A percentile compares a stretch with the other conserved stretches of the same genome.
Evolutionary conservation across 129 eudicot species (phyloP).

Genomic region (Centella asiatica): DNA sequence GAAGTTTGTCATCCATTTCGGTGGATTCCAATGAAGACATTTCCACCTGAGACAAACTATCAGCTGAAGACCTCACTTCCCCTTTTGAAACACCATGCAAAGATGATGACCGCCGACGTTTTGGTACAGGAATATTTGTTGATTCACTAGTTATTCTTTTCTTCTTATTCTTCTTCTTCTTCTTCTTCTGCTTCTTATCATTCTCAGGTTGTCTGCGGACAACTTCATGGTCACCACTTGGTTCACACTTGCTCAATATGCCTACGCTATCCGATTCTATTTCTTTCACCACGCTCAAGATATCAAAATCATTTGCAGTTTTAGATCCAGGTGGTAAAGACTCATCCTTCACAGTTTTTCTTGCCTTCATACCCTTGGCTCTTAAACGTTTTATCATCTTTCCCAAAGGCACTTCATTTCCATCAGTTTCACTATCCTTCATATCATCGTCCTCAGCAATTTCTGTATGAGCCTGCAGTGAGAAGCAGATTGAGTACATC

Average conservation of each 20-base stretch:
- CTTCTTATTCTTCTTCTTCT: conserved; percentile 38
- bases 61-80: conserved; percentile 13
- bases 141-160: conserved; percentile 42
- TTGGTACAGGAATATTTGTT: conserved; percentile 48
- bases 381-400: conserved; percentile 67
- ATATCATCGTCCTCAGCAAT: conserved; percentile 51
- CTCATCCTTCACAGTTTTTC: conserved; percentile 41
- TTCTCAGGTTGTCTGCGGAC: conserved; percentile 20
- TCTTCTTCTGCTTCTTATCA: conserved; percentile 27
- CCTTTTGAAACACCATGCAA: conserved; percentile 29
- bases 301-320: conserved; percentile 55
- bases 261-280: conserved; percentile 56
- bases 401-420: conserved; percentile 68
- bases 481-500: conserved; percentile 14
- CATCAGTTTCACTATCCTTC: conserved; percentile 79
- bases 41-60: conserved; percentile 7
- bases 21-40: conserved; percentile 21
- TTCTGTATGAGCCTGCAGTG: conserved; percentile 42
- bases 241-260: conserved; percentile 36
- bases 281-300: conserved; percentile 79
- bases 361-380: conserved; percentile 72
- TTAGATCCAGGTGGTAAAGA: conserved; percentile 33
- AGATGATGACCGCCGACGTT: conserved; percentile 67
- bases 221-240: conserved; percentile 51
- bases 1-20: conserved; percentile 38